phyloP scores from a whole-genome alignment of 2,329 filamentous ascomycete species.

The Fusarium albosuccineum region DNA sequence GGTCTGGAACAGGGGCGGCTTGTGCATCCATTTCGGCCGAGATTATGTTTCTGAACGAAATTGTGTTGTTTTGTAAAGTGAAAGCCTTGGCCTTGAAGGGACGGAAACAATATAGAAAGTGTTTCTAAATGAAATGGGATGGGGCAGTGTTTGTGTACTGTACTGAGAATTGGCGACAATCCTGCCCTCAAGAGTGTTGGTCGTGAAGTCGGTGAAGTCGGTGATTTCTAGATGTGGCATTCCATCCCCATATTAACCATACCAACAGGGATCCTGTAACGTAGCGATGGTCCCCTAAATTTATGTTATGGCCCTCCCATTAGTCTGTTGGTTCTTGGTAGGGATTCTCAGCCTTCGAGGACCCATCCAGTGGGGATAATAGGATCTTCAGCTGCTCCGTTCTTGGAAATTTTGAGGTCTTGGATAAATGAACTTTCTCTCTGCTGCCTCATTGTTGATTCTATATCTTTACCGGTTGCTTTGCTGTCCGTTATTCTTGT shows the following conservation, averaged over 20 bases:
- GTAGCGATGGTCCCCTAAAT: not conserved
- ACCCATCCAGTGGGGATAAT: not conserved
- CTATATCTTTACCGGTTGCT: no score
- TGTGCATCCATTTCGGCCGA: not conserved
- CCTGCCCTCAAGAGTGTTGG: not conserved
- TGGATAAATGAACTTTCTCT: not conserved
- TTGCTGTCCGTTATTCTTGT: not conserved
- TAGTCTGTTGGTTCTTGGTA: not conserved
- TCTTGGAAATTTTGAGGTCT: not conserved
- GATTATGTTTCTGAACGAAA: not conserved
- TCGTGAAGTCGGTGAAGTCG: not conserved
- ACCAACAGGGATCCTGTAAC: not conserved
- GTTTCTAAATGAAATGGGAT: not conserved
- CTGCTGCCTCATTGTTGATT: not conserved
- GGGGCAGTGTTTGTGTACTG: not conserved
- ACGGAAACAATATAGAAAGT: no score
- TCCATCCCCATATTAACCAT: not conserved
- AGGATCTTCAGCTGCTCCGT: not conserved
- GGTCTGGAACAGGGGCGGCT: not conserved
- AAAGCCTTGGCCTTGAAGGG: no score
- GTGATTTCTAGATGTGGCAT: not conserved
- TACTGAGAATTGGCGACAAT: not conserved
- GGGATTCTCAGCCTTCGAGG: not conserved
- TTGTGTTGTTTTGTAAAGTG: no score
- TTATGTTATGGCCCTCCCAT: not conserved